Conservation (phyloP, 2,329 filamentous ascomycete genomes). For the Aspergillus sergii region DNA sequence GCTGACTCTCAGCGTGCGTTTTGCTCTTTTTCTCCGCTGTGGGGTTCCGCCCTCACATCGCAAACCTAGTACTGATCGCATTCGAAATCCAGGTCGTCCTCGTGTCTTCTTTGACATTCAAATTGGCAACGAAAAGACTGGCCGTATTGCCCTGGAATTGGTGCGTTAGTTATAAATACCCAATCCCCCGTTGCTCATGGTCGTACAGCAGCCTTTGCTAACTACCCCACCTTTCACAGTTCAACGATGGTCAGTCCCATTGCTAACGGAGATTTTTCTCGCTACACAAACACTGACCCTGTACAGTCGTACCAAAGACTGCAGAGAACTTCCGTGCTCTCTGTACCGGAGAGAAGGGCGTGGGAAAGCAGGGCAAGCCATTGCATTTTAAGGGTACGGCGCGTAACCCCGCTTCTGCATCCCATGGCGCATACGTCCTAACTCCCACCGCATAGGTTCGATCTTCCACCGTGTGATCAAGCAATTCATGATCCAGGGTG, state of each 20-base stretch:
- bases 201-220: slow-evolving; percentile 9
- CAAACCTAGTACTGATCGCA: slow-evolving; percentile 15
- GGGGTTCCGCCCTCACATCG: slow-evolving; percentile 22
- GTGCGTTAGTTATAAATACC: slow-evolving; percentile 46
- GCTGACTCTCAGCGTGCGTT: slow-evolving; percentile 40
- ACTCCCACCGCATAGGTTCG: slow-evolving; percentile 58
- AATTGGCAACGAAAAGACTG: slow-evolving; percentile 72
- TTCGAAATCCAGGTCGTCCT: slow-evolving; percentile 57
- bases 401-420: slow-evolving; percentile 8
- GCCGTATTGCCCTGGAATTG: slow-evolving; percentile 85
- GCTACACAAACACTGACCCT: slow-evolving; percentile 46
- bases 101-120: slow-evolving; percentile 93
- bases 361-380: slow-evolving; percentile 77
- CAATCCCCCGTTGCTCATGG: neutral
- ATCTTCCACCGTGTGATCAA: slow-evolving; percentile 97
- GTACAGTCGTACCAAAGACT: slow-evolving; percentile 83
- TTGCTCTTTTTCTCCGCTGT: slow-evolving; percentile 19
- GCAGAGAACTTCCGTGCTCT: slow-evolving; percentile 94
- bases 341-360: slow-evolving; percentile 92
- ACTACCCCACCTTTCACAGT: slow-evolving; percentile 36
- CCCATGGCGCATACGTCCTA: slow-evolving; percentile 1
- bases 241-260: slow-evolving; percentile 47
- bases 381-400: slow-evolving; percentile 78
- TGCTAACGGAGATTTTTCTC: neutral
- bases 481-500: slow-evolving; percentile 97